A percentile compares a stretch with the other conserved stretches of the same genome.
phyloP scores from a whole-genome alignment of 441 rosid species.

The Biscutella auriculata region DNA sequence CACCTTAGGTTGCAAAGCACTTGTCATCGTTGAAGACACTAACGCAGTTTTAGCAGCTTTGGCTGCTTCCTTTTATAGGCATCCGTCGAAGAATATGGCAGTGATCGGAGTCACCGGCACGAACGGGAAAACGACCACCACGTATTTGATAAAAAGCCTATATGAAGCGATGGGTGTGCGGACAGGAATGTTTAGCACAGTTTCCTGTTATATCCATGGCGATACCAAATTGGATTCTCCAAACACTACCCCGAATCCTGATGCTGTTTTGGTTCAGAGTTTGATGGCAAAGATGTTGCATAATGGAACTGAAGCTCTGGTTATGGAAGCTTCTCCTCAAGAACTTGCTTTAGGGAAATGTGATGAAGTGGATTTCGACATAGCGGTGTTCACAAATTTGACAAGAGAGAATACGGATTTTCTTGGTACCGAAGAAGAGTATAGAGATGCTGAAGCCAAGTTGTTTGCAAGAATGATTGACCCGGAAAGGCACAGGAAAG shows the following conservation, averaged over 20 bases:
- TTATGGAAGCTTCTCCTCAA: conserved; percentile 78
- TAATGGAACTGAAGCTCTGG: conserved; percentile 75
- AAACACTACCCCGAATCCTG: conserved; percentile 31
- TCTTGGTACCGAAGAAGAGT: conserved; percentile 61
- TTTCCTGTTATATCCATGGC: conserved; percentile 62
- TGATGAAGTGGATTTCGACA: conserved; percentile 72
- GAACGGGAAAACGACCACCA: conserved; percentile 61
- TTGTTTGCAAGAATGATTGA: conserved; percentile 80
- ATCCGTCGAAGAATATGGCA: conserved; percentile 68
- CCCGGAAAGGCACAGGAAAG: conserved; percentile 81
- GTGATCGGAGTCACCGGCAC: conserved; percentile 80
- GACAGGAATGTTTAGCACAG: conserved; percentile 72
- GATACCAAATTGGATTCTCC: conserved; percentile 55
- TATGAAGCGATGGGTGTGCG: conserved; percentile 85
- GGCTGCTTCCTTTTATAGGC: conserved; percentile 69
- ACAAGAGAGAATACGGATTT: conserved; percentile 45
- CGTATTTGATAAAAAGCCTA: conserved; percentile 67
- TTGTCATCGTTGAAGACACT: conserved; percentile 86
- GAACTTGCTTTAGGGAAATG: conserved; percentile 59
- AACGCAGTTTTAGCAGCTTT: conserved; percentile 60
- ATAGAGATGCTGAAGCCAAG: conserved; percentile 69
- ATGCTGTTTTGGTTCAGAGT: conserved; percentile 78
- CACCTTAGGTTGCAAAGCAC: conserved; percentile 72
- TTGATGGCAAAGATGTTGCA: conserved; percentile 91
- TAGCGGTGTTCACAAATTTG: conserved; percentile 77